Percentiles rank a stretch among this genome's conserved stretches.
Evolutionary conservation across 306 rosid genomes (phyloP).

Genomic region (Sindora glabra): DNA sequence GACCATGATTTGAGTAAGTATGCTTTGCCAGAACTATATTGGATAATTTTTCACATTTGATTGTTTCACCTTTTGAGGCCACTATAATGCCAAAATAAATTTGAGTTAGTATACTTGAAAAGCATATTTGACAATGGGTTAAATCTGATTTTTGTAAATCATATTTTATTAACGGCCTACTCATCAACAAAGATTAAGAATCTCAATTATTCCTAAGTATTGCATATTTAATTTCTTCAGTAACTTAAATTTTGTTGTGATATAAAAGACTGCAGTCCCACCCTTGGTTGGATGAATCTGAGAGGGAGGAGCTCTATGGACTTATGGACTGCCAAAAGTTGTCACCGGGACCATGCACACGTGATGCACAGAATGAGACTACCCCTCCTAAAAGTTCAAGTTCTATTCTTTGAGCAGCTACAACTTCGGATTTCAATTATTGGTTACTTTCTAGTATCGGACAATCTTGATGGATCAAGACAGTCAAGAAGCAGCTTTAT

Average conservation of each 20-base stretch:
- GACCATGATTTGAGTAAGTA: background rate
- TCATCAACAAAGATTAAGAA: no score
- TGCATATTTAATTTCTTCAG: background rate
- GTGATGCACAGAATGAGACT: constrained; percentile 55
- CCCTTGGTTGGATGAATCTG: constrained; percentile 57
- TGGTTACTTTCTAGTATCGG: constrained; percentile 53
- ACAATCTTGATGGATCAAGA: constrained; percentile 52
- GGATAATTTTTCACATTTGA: no score
- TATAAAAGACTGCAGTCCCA: constrained; percentile 38
- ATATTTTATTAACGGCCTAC: no score
- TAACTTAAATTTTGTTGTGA: background rate
- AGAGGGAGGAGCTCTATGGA: constrained; percentile 51
- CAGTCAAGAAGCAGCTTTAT: constrained; percentile 44
- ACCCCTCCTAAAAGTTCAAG: constrained; percentile 55
- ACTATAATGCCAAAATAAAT: no score
- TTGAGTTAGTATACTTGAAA: no score
- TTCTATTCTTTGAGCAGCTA: constrained; percentile 64
- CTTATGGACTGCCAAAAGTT: constrained; percentile 72
- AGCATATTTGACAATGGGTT: background rate
- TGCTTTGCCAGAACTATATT: background rate
- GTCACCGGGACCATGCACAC: constrained; percentile 58
- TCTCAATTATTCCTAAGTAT: background rate
- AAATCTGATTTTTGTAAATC: background rate
- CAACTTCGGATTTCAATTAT: constrained; percentile 56
- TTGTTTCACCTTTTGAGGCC: no score